Percentiles rank a stretch among this genome's conserved stretches.
Evolutionary conservation across 306 rosid genomes (phyloP).

Genomic region (Lathyrus oleraceus): DNA sequence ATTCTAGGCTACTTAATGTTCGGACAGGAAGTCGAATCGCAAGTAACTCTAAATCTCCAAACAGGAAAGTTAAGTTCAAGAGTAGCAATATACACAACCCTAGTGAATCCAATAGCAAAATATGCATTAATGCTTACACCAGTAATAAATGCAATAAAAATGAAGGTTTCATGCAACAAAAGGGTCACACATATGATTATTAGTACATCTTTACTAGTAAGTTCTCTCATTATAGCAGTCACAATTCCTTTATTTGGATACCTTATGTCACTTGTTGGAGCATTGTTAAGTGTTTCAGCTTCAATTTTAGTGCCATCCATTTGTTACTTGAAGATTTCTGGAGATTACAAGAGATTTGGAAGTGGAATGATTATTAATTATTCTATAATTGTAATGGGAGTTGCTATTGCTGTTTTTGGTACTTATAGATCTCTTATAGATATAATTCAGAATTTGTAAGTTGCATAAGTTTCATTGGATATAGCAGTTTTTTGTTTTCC

Average conservation of each 20-base stretch:
- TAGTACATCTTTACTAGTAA: constrained; percentile 47
- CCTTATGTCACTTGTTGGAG: constrained; percentile 72
- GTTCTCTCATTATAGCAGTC: constrained; percentile 54
- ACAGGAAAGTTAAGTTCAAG: constrained; percentile 52
- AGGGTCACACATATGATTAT: constrained; percentile 40
- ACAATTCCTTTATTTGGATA: constrained; percentile 51
- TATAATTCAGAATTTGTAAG: constrained; percentile 41
- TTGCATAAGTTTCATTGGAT: background rate
- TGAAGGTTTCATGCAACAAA: constrained; percentile 42
- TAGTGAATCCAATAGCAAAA: constrained; percentile 71
- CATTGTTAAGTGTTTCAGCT: constrained; percentile 58
- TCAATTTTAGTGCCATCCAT: constrained; percentile 63
- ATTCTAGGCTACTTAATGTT: constrained; percentile 68
- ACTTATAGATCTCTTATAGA: constrained; percentile 58
- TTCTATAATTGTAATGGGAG: constrained; percentile 52
- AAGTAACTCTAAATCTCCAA: constrained; percentile 70
- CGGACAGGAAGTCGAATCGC: constrained; percentile 61
- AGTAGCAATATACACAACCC: constrained; percentile 68
- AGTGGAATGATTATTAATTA: constrained; percentile 41
- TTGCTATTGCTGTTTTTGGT: constrained; percentile 49
- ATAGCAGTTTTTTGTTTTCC: too few species aligned
- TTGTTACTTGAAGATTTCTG: constrained; percentile 81
- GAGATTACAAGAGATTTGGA: constrained; percentile 46
- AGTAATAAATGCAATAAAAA: constrained; percentile 50
- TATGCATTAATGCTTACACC: constrained; percentile 78